These are phyloP conservation scores for Tetragonia tetragonoides DNA, from an alignment of 148 eudicot genomes.

Conservation along the genomic window DNA sequence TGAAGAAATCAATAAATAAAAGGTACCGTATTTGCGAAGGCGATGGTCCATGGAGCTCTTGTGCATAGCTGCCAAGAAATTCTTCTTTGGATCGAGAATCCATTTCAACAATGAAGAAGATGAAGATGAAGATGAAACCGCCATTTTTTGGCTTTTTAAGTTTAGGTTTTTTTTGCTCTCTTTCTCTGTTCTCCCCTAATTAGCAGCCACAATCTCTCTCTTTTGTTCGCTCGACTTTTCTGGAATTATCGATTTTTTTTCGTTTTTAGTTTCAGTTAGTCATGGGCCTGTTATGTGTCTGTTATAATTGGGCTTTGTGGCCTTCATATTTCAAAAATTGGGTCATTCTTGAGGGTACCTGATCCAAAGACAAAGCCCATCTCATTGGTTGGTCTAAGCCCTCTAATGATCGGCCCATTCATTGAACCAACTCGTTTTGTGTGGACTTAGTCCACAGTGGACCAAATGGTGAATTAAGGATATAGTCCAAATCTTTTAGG, in stretches of 20 bases:
- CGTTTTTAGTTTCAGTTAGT: too few relatives aligned
- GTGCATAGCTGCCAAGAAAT: conserved; percentile 72
- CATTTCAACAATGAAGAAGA: conserved; percentile 44
- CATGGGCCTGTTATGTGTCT: too few relatives aligned
- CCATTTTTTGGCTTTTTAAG: conserved; percentile 30
- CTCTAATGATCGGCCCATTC: too few relatives aligned
- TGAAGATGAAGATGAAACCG: conserved; percentile 34
- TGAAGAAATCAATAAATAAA: neutral
- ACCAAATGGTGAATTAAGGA: too few relatives aligned
- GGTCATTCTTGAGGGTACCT: too few relatives aligned
- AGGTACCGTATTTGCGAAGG: conserved; percentile 65
- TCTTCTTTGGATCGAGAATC: conserved; percentile 71
- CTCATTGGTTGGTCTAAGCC: too few relatives aligned
- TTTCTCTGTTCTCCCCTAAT: neutral
- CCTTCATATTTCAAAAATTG: too few relatives aligned
- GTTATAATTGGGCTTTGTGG: too few relatives aligned
- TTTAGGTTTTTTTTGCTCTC: neutral
- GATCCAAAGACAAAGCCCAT: too few relatives aligned
- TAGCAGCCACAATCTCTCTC: neutral
- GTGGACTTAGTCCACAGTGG: too few relatives aligned
- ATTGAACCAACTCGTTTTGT: too few relatives aligned
- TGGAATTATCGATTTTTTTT: neutral
- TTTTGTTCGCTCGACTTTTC: neutral
- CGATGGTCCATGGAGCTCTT: conserved; percentile 62
- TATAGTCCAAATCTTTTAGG: too few relatives aligned